phyloP scores from a whole-genome alignment of 2,329 filamentous ascomycete species.

The Exophiala xenobiotica region DNA sequence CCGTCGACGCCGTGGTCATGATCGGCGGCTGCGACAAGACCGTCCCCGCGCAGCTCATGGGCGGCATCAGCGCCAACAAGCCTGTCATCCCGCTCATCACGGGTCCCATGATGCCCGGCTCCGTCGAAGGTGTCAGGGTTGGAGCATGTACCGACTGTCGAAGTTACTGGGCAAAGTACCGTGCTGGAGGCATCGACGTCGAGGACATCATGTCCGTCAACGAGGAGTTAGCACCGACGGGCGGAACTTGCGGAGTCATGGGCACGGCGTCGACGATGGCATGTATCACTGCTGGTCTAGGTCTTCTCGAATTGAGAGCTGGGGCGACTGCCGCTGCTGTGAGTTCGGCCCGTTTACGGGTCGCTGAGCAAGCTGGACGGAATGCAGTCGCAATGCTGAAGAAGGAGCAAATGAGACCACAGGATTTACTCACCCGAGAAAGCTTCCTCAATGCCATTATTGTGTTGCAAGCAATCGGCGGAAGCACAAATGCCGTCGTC shows the following conservation, averaged over 20 bases:
- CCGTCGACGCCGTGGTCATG: slow-evolving; percentile 65
- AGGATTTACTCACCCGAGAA: slow-evolving; percentile 55
- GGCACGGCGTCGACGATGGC: slow-evolving; percentile 60
- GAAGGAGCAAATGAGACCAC: slow-evolving; percentile 44
- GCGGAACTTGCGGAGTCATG: slow-evolving; percentile 58
- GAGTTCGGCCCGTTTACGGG: slow-evolving; percentile 50
- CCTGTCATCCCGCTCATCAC: slow-evolving; percentile 68
- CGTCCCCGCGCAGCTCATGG: slow-evolving; percentile 72
- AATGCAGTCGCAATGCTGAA: slow-evolving; percentile 52
- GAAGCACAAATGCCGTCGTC: slow-evolving; percentile 58
- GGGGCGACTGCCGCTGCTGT: slow-evolving; percentile 56
- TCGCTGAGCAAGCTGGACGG: slow-evolving; percentile 56
- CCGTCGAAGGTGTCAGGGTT: slow-evolving; percentile 58
- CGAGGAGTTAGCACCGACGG: slow-evolving; percentile 68
- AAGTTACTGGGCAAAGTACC: slow-evolving; percentile 69
- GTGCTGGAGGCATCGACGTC: slow-evolving; percentile 65
- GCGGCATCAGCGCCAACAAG: slow-evolving; percentile 71
- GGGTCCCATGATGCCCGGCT: slow-evolving; percentile 74
- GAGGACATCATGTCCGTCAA: slow-evolving; percentile 71
- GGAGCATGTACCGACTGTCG: slow-evolving; percentile 75
- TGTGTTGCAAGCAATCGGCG: slow-evolving; percentile 56
- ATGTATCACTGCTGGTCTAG: slow-evolving; percentile 53
- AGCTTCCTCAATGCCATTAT: slow-evolving; percentile 59
- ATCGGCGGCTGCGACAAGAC: slow-evolving; percentile 76
- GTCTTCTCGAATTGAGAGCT: slow-evolving; percentile 51